Base-by-base conservation (phyloP, 1,139 yeast genomes). In the Blastobotrys malaysiensis region DNA sequence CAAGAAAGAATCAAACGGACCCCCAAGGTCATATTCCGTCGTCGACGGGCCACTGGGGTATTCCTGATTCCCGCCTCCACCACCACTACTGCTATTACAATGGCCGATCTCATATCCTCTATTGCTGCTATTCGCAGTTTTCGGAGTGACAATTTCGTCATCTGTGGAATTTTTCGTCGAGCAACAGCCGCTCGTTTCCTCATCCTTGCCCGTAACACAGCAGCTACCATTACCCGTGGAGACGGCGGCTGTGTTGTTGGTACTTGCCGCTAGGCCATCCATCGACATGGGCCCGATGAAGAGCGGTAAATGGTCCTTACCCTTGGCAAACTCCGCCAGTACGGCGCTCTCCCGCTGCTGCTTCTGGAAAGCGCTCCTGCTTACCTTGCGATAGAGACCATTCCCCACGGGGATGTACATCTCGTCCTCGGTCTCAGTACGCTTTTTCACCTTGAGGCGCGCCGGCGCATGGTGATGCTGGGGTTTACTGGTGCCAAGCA, bases 281-380 rank as follows among this genome's bases (percentile, higher is more conserved):
- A 64, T 60, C 50, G 61, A 59, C 73, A 70, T 70, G 18, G 73
- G 73, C 3, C 72, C 73, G 36, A 70, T 70, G 9, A 70, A 59
- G 18, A 63, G 52, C 9, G 73, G 73, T 11, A 60, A 52, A 9
- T 21, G 43, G 19, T 22, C 39, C 13, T 46, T 46, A 9, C 27
- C 24, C 16, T 13, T 46, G 18, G 20, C 50, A 39, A 14, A 6
- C 7, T 21, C 39, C 20, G 31, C 19, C 24, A 50, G 19, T 4
- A 20, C 19, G 14, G 48, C 53, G 21, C 48, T 51, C 45, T 52
- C 47, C 9, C 50, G 52, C 9, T 54, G 48, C 43, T 55, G 46
- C 26, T 48, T 46, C 52, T 56, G 54, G 31, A 43, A 55, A 48
- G 46, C 57, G 45, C 36, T 46, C 19, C 45, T 44, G 45, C 49